Base-by-base conservation (phyloP, 164 flowering plant genomes). In the Nymphaea colorata region DNA sequence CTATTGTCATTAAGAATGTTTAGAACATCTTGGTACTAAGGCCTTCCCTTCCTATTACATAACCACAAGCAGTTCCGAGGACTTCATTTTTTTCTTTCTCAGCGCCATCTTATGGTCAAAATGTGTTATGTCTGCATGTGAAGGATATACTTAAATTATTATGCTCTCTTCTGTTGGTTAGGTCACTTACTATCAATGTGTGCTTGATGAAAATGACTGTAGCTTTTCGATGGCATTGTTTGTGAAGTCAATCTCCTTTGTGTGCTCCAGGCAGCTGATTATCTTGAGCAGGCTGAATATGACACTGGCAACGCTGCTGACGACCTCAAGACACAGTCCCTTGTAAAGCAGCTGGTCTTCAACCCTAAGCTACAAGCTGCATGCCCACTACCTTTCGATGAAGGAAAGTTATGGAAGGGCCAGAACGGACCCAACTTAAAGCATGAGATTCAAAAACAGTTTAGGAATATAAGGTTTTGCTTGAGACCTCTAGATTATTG, bases 381-480 rank as follows among this genome's bases (percentile, higher is more conserved):
- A 64, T 95, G 98, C 65, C 98, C 99, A 18, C 71, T 90, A 65
- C 99, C 99, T 61, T 95, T 90, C 79, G 99, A 95, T 78, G 99
- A 95, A 83, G 99, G 94, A 62, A 88, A 90, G 73, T 74, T 95
- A 75, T 95, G 99, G 98, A 87, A 88, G 79, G 99, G 97, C 61
- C 84, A 90, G 80, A 79, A 89, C 72, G 98, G 94, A 67, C 97
- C 98, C 53, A 94, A 91, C 66, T 76, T 95, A 69, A 91, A 82
- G 81, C 91, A 79, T 77, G 81, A 88, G 77, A 86, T 87, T 71
- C 99, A 90, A 70, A 81, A 77, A 71, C 96, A 95, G 64, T 95
- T 95, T 74, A 84, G 81, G 80, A 95, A 95, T 77, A 95, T 95
- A 65, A 92, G 98, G 98, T 93, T 69, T 72, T 15, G 57, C 57